phyloP scores from a whole-genome alignment of 371 early-diverging fungal species.

The Capillidium heterosporum region DNA sequence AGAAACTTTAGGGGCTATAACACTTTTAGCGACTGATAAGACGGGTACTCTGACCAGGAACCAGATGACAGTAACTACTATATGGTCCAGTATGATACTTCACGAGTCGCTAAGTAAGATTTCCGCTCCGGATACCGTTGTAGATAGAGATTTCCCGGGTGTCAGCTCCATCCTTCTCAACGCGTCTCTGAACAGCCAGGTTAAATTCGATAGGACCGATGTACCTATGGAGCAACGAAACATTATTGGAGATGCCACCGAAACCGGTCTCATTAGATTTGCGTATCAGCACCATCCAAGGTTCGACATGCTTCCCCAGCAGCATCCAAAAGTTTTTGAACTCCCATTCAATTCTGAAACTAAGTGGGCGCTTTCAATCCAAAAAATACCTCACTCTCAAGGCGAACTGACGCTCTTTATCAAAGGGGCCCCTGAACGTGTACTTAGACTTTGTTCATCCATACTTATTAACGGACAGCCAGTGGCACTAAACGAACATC shows the following conservation, averaged over 20 bases:
- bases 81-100: slow-evolving; percentile 58
- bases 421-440: slow-evolving; percentile 90
- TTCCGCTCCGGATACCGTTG: slow-evolving; percentile 15
- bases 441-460: slow-evolving; percentile 49
- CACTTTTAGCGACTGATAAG: slow-evolving; percentile 87
- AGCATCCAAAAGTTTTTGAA: slow-evolving; percentile 74
- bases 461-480: slow-evolving; percentile 27
- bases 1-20: slow-evolving; percentile 93
- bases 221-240: slow-evolving; percentile 57
- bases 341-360: slow-evolving; percentile 89
- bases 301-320: slow-evolving; percentile 45
- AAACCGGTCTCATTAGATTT: slow-evolving; percentile 68
- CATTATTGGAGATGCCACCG: slow-evolving; percentile 81
- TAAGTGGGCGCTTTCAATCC: slow-evolving; percentile 87
- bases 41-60: slow-evolving; percentile 90
- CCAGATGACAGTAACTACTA: slow-evolving; percentile 80
- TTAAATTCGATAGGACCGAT: slow-evolving; percentile 72
- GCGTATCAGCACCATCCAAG: slow-evolving; percentile 37
- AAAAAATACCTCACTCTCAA: slow-evolving; percentile 36
- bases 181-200: slow-evolving; percentile 56
- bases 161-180: slow-evolving; percentile 51
- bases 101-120: slow-evolving; percentile 31
- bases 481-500: slow-evolving; percentile 34
- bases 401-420: slow-evolving; percentile 57
- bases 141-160: slow-evolving; percentile 28